Conservation (phyloP, 208 protist genomes). For the Acanthamoeba divionensis region DNA sequence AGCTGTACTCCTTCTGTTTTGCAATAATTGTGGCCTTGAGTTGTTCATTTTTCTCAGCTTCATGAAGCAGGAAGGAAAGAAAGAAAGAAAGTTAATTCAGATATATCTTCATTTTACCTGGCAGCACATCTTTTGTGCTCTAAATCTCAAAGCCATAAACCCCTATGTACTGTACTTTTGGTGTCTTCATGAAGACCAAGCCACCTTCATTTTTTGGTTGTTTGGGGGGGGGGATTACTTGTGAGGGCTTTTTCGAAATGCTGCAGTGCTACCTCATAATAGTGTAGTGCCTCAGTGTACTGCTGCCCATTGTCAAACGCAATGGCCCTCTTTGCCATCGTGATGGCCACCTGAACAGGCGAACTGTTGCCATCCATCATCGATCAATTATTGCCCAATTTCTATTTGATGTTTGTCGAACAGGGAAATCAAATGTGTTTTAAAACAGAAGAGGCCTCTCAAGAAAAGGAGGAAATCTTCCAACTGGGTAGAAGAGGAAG, state of each 20-base stretch:
- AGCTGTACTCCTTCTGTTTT: not conserved
- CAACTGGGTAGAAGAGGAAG: too few species aligned
- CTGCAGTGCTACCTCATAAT: not conserved
- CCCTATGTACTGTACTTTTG: not conserved
- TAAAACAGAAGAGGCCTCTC: too few species aligned
- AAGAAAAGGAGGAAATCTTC: too few species aligned
- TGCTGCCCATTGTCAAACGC: not conserved
- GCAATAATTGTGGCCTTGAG: not conserved
- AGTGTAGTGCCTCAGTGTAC: not conserved
- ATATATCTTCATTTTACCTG: not conserved
- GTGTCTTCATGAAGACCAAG: not conserved
- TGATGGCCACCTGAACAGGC: not conserved
- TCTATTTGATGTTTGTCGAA: too few species aligned
- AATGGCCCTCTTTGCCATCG: not conserved
- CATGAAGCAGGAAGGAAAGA: not conserved
- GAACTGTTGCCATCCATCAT: not conserved
- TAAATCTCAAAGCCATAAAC: not conserved
- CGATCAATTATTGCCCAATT: too few species aligned
- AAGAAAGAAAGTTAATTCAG: not conserved
- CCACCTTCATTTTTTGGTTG: not conserved
- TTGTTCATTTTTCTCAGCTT: not conserved
- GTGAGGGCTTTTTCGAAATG: not conserved
- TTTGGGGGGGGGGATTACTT: not conserved
- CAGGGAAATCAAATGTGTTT: too few species aligned
- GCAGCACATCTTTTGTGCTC: not conserved